phyloP scores from a whole-genome alignment of 2,329 filamentous ascomycete species.

The Trichophyton rubrum region DNA sequence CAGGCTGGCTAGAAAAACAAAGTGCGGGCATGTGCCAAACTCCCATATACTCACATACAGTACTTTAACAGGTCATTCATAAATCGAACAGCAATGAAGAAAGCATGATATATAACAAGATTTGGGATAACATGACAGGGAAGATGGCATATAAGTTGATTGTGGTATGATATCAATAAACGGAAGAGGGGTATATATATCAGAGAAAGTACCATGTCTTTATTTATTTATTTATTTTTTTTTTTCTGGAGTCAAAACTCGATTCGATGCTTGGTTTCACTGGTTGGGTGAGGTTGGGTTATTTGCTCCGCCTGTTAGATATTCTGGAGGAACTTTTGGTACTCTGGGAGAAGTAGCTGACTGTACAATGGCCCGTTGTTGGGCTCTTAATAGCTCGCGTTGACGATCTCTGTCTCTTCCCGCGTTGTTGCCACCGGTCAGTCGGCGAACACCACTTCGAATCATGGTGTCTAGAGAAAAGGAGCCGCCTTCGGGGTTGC shows the following conservation, averaged over 20 bases:
- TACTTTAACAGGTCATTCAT: background rate
- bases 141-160: background rate
- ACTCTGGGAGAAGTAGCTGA: constrained; percentile 29
- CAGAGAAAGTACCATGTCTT: background rate
- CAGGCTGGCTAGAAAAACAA: background rate
- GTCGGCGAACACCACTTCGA: constrained; percentile 35
- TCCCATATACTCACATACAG: background rate
- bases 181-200: background rate
- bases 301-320: constrained; percentile 24
- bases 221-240: background rate
- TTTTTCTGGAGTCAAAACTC: background rate
- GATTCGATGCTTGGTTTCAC: background rate
- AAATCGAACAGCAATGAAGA: background rate
- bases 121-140: background rate
- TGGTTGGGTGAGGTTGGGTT: background rate
- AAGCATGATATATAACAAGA: background rate
- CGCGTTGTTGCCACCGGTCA: constrained; percentile 33
- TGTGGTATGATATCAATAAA: background rate
- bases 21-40: background rate
- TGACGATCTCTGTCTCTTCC: constrained; percentile 34
- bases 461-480: constrained; percentile 36
- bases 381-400: constrained; percentile 31
- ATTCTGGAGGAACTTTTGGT: constrained; percentile 37
- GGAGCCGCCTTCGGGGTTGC: constrained; percentile 26
- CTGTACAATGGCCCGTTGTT: constrained; percentile 30